Evolutionary conservation across 768 basidiomycete genomes (phyloP), one percentile per base, ranked within the genome.

Genomic region (Glaciozyma martinii): DNA sequence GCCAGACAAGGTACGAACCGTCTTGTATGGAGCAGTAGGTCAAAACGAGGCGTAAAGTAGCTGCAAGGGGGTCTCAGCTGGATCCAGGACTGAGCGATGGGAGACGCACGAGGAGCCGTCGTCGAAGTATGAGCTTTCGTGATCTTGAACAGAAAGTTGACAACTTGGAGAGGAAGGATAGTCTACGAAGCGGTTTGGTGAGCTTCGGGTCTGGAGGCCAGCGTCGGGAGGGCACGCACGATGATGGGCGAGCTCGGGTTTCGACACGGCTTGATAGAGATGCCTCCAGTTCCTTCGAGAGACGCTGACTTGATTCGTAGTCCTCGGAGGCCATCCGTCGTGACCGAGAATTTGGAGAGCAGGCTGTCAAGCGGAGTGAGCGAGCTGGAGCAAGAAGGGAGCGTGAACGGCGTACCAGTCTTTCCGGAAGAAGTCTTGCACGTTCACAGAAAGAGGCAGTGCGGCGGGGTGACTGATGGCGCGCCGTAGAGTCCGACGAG

Each of bases 341-440:
- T 90, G 56, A 95, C 82, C 0, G 89, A 90, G 74, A 94, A 98
- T 74, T 87, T 88, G 5, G 90, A 93, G 70, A 97, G 85, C 6
- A 97, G 78, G 67, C 94, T 97, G 57, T 4, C n/a, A 13, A 10
- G 3, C 33, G 2, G 25, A 30, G 33, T 33, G 40, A 30, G 9
- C 15, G 1, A 40, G 5, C 3, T 15, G 59, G 29, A 10, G 6
- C 18, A n/a, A 46, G 42, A 29, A 42, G 13, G 47, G 0, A n/a
- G 5, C 0, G 9, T 29, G 29, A 16, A 3, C 40, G 18, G 53
- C 80, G 52, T 44, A 91, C 94, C 84, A 85, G 62, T 83, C 80
- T 32, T 87, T 86, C 27, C 94, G 84, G 80, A 98, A 97, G 76
- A 90, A 93, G 75, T 99, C 95, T 76, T 97, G 89, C 0, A 98